A percentile compares a stretch with the other conserved stretches of the same genome.
Conservation (phyloP, 306 rosid genomes). For the Inga leiocalycina region DNA sequence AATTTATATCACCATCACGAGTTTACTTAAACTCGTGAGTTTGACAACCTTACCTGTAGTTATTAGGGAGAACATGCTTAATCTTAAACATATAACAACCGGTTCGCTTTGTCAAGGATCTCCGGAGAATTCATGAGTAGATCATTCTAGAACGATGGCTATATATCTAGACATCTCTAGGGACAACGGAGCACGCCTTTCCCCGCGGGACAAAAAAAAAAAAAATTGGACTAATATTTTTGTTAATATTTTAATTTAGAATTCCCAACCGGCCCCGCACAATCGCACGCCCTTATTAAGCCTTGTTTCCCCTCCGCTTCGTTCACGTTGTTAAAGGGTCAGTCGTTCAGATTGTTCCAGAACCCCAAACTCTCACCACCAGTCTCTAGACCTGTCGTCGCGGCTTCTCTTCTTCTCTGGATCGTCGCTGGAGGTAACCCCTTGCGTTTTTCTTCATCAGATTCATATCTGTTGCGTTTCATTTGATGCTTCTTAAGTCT, state of each 20-base stretch:
- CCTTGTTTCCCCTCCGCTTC: not conserved
- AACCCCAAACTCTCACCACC: not conserved
- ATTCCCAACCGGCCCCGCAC: slow-evolving; percentile 27
- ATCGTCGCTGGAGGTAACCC: slow-evolving; percentile 17
- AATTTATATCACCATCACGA: no score
- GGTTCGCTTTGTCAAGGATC: no score
- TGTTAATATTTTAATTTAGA: slow-evolving; percentile 7
- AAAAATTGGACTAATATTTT: not conserved
- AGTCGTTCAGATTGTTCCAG: slow-evolving; percentile 27
- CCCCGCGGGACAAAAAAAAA: not conserved
- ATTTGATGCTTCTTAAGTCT: not conserved
- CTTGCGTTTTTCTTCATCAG: not conserved
- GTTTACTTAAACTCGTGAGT: no score
- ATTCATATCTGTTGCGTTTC: not conserved
- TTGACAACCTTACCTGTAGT: no score
- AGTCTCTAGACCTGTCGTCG: not conserved
- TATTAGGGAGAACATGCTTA: no score
- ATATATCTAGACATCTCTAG: slow-evolving; percentile 7
- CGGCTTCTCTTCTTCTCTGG: slow-evolving; percentile 15
- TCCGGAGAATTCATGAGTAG: slow-evolving; percentile 5
- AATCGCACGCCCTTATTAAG: slow-evolving; percentile 20
- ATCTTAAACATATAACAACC: no score
- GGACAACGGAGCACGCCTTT: slow-evolving; percentile 13
- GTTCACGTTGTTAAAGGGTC: slow-evolving; percentile 4
- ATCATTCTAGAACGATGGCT: slow-evolving; percentile 59